Evolutionary conservation across 2,329 filamentous ascomycete species (phyloP), one percentile per base, ranked within the genome.

Genomic region (Cordyceps cateniannulata): DNA sequence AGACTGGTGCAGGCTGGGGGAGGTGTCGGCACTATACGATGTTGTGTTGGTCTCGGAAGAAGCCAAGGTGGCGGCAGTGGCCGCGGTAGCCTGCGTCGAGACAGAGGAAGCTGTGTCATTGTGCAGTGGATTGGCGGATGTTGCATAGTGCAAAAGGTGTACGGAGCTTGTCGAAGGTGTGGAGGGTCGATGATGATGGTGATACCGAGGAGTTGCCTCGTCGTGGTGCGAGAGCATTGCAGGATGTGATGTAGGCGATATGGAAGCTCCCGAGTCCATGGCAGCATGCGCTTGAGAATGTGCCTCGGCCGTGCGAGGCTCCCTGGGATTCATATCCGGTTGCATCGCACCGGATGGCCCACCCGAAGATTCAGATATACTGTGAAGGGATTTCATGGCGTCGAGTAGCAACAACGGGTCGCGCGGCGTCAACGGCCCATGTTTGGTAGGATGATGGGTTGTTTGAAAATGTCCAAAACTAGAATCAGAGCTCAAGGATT

Each of bases 101-200:
- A 78, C 79, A 59, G 81, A 83, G 62, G 81, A 82, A 63, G 71
- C 74, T 40, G 81, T 82, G 66, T 84, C 79, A 69, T 82, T 81
- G 20, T 49, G 55, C 8, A 59, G 42, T 14, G 60, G 55, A 25
- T 48, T 32, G 14, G 60, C 54, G 10, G 49, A 47, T 64, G 77
- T 69, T 20, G 60, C 50, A 22, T 62, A 56, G 16, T 62, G 56
- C 65, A 68, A 59, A 12, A 71, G 72, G 57, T 72, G 69, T 20
- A 72, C 71, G 10, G 67, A 62, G 35, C 69, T 67, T 14, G 66
- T 65, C 18, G 66, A 63, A 18, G 65, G 65, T 10, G 64, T 67
- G 12, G 56, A 47, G 7, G 62, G 55, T 20, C 55, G 60, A 10
- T 56, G 60, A 22, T 54, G 60, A 29, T 60, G 60, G 22, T 54